Percentiles rank a stretch among this genome's conserved stretches.
Evolutionary conservation across 2,329 filamentous ascomycete species (phyloP).

Genomic region (Teratosphaeria viscida): DNA sequence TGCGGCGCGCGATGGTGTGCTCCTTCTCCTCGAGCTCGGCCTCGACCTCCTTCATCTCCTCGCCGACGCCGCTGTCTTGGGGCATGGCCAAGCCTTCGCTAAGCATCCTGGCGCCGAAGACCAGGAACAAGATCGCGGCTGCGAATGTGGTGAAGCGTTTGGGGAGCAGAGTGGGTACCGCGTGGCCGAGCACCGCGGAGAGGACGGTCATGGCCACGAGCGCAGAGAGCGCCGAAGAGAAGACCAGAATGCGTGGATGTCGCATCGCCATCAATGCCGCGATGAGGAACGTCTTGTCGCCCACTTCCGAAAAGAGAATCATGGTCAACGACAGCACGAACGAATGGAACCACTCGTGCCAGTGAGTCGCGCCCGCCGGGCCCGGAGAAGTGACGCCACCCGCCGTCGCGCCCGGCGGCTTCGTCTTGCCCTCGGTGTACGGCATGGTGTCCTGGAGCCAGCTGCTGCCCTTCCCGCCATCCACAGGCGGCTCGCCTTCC

Average conservation of each 20-base stretch:
- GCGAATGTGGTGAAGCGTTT: conserved; percentile 85
- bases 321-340: conserved; percentile 88
- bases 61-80: conserved; percentile 79
- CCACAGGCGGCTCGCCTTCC: conserved; percentile 16
- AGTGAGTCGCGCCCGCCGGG: conserved; percentile 12
- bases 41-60: conserved; percentile 97
- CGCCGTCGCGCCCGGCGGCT: conserved; percentile 18
- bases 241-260: conserved; percentile 84
- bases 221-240: conserved; percentile 86
- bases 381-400: conserved; percentile 13
- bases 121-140: conserved; percentile 73
- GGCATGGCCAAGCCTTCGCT: conserved; percentile 83
- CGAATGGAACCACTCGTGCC: conserved; percentile 54
- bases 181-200: conserved; percentile 84
- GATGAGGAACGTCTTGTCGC: conserved; percentile 97
- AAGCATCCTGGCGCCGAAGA: conserved; percentile 78
- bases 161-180: conserved; percentile 79
- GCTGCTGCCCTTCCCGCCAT: conserved; percentile 5
- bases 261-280: conserved; percentile 99
- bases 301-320: conserved; percentile 94
- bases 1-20: conserved; percentile 55
- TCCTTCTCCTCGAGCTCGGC: conserved; percentile 90
- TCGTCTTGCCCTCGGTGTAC: conserved; percentile 26
- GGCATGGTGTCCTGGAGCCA: conserved; percentile 30
- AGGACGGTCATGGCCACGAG: conserved; percentile 86